Base-by-base conservation (phyloP, 306 rosid species). In the Casuarina equisetifolia region DNA sequence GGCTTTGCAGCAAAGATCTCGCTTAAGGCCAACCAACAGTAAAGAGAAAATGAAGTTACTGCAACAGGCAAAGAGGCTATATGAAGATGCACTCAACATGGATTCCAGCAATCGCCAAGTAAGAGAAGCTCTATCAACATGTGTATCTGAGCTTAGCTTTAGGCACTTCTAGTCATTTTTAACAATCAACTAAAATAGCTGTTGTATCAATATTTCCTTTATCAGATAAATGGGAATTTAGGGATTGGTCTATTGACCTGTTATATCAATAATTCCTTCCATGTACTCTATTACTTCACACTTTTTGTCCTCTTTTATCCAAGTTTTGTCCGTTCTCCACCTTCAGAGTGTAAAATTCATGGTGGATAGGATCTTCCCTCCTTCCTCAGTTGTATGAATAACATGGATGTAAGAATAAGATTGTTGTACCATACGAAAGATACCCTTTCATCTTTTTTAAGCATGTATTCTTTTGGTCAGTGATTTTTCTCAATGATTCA, bases 1-100 rank as follows among this genome's bases (percentile, higher is more conserved):
- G 77, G 83, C 93, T 69, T 88, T 95, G 82, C 99, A 95, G 84
- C 97, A 91, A 84, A 83, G 99, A 84, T 92, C 97, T 13, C 96
- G 86, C 55, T 84, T 92, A 78, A 82, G 97, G 78, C 94, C 97
- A 7, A 76, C 85, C 42, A 91, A 90, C 45, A 91, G 97, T 53
- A 92, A 86, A 85, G 97, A 95, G 85, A 95, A 92, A 81, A 80
- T 83, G 78, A 95, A 92, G 85, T 87, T 95, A 79, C 89, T 92
- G 70, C 88, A 82, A 19, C 99, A 92, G 67, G 97, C 97, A 40
- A 92, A 86, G 89, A 86, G 96, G 80, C 86, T 92, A 54, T 95
- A 87, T 69, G 92, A 92, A 85, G 99, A 95, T 78, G 95, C 90
- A 12, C 90, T 95, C 44, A 36, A 83, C 79, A 87, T 95, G 91